Evolutionary conservation across 1,284 basidiomycete species (phyloP), one percentile per base, ranked within the genome.

Genomic region (Afroboletus lepidellus): DNA sequence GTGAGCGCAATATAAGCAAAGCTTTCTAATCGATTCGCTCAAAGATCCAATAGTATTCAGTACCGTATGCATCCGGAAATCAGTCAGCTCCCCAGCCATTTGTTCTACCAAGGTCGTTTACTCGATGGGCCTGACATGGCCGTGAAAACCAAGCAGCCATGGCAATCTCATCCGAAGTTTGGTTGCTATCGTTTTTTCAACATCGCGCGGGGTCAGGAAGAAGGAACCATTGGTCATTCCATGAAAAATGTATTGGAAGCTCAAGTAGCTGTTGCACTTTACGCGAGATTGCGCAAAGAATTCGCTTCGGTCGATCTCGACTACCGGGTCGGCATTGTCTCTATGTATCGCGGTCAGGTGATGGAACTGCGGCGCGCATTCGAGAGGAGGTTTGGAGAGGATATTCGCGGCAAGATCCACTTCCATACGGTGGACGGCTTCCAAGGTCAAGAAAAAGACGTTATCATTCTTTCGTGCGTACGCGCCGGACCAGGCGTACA

Each of bases 61-160:
- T 99, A 99, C 69, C 96, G 97, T 66, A 99, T 99, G 97, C 95
- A 99, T 69, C 96, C 97, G 1, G 85, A 91, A 54, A 99, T 99
- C 67, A 96, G 93, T 58, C 76, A 77, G 45, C 81, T 99, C 27
- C 97, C 97, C 0, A 98, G 94, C 57, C 80, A 78, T 48, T 73
- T 95, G 1, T 99, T 99, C 73, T 99, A 99, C 69, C 74, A 87
- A 48, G 84, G 85, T 5, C 79, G 83, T 43, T 77, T 99, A 18
- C 74, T 81, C 43, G 94, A 99, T 66, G 97, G 97, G 1, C 93
- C 93, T 1, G 79, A 80, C 39, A 98, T 99, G 95, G 87, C 77
- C 3, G 60, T 69, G 46, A 92, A 94, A 69, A 98, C 97, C 0
- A 73, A 72, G 18, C 88, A 90, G 56, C 80, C 87, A 2, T 99